phyloP scores from a whole-genome alignment of 805 yeast genomes.

The Saccharomycopsis fodiens region DNA sequence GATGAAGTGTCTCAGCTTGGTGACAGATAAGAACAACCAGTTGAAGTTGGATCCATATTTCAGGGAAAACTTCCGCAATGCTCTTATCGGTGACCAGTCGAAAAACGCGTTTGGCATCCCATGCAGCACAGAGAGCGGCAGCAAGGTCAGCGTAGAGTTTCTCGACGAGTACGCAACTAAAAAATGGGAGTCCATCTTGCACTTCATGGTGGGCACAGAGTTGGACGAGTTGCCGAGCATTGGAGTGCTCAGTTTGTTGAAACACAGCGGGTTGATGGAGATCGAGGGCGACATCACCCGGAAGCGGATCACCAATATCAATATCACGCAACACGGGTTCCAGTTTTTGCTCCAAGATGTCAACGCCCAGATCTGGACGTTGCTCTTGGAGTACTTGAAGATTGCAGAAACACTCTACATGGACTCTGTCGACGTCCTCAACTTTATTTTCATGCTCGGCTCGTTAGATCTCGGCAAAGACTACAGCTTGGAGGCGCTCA shows the following conservation, averaged over 20 bases:
- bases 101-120: conserved; percentile 73
- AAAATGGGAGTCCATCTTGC: conserved; percentile 93
- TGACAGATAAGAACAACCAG: conserved; percentile 48
- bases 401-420: conserved; percentile 76
- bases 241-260: conserved; percentile 72
- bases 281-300: conserved; percentile 29
- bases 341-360: conserved; percentile 90
- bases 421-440: conserved; percentile 94
- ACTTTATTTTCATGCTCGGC: conserved; percentile 89
- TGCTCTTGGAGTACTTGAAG: conserved; percentile 78
- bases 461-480: conserved; percentile 87
- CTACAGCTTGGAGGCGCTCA: conserved; percentile 61
- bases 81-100: conserved; percentile 71
- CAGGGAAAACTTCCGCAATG: conserved; percentile 66
- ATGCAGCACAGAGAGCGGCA: conserved; percentile 46
- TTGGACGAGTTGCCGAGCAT: conserved; percentile 59
- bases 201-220: conserved; percentile 96
- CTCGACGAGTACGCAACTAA: conserved; percentile 73
- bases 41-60: conserved; percentile 65
- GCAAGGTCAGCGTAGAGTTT: conserved; percentile 52
- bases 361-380: conserved; percentile 91
- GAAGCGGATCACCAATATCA: conserved; percentile 6
- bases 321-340: conserved; percentile 84
- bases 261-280: conserved; percentile 85
- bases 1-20: conserved; percentile 65